Evolutionary conservation across 2,329 filamentous ascomycete genomes (phyloP).

Genomic region (Cladophialophora chaetospira): DNA sequence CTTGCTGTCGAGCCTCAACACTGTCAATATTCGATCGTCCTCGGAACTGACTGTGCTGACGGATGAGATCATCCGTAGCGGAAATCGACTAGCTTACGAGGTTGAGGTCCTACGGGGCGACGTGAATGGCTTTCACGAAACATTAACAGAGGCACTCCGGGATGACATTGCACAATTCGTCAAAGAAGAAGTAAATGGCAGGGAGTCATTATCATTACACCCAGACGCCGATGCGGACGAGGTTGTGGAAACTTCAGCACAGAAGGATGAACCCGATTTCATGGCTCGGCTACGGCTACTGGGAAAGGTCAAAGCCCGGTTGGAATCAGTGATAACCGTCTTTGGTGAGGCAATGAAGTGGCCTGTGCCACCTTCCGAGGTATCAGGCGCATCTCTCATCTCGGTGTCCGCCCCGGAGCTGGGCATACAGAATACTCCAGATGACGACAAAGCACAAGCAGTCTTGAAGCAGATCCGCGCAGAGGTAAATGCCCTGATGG

Average conservation of each 20-base stretch:
- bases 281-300: constrained; percentile 80
- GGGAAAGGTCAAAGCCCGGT: constrained; percentile 75
- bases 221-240: constrained; percentile 16
- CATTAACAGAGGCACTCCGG: constrained; percentile 70
- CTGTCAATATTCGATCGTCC: constrained; percentile 81
- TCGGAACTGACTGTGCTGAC: constrained; percentile 83
- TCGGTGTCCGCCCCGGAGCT: constrained; percentile 85
- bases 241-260: constrained; percentile 10
- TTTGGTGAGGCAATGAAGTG: constrained; percentile 98
- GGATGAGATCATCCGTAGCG: constrained; percentile 89
- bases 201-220: neutral
- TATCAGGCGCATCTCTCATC: constrained; percentile 81
- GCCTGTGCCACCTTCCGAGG: constrained; percentile 83
- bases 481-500: constrained; percentile 71
- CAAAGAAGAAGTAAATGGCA: constrained; percentile 47
- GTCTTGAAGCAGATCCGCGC: constrained; percentile 69
- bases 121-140: constrained; percentile 76
- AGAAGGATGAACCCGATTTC: constrained; percentile 60
- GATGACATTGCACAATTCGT: constrained; percentile 74
- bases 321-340: constrained; percentile 84
- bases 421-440: constrained; percentile 65
- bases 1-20: constrained; percentile 83
- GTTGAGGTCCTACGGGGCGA: constrained; percentile 92
- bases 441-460: constrained; percentile 84
- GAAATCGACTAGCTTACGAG: constrained; percentile 86